Conservation (phyloP, 2,329 filamentous ascomycete genomes). For the Penicillium janthinellum region DNA sequence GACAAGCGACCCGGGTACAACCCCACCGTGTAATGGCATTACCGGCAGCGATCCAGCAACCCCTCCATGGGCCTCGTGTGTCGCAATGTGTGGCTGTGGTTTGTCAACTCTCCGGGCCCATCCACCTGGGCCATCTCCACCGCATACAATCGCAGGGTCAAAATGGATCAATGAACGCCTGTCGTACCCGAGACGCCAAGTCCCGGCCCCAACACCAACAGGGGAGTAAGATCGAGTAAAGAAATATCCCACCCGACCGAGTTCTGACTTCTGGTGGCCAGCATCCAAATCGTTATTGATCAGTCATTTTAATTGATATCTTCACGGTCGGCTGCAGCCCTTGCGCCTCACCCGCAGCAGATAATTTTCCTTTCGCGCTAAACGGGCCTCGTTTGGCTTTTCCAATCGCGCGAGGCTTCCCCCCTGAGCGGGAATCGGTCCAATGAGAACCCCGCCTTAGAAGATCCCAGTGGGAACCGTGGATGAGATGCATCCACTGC, state of each 20-base stretch:
- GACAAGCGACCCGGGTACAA: not conserved
- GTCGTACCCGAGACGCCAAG: not conserved
- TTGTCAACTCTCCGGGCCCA: slow-evolving; percentile 12
- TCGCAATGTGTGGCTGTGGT: slow-evolving; percentile 15
- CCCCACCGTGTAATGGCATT: not conserved
- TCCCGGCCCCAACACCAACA: not conserved
- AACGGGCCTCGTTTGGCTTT: not conserved
- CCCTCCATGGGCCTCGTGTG: slow-evolving; percentile 12
- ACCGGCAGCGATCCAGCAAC: not conserved
- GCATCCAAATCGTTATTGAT: not conserved
- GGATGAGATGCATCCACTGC: slow-evolving; percentile 6
- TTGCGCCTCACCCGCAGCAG: not conserved
- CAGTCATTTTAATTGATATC: not conserved
- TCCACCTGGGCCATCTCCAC: slow-evolving; percentile 9
- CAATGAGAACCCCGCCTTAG: slow-evolving; percentile 15
- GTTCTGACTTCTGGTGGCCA: not conserved
- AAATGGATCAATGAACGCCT: not conserved
- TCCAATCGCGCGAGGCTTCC: not conserved
- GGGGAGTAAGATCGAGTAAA: not conserved
- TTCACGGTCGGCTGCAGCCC: not conserved
- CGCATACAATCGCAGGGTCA: slow-evolving; percentile 4
- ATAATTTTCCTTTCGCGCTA: not conserved
- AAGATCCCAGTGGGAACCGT: slow-evolving; percentile 19
- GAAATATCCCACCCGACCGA: not conserved
- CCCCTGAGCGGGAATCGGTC: slow-evolving; percentile 17